phyloP scores from a whole-genome alignment of 495 filamentous ascomycete genomes.

The Penicillium psychrofluorescens region DNA sequence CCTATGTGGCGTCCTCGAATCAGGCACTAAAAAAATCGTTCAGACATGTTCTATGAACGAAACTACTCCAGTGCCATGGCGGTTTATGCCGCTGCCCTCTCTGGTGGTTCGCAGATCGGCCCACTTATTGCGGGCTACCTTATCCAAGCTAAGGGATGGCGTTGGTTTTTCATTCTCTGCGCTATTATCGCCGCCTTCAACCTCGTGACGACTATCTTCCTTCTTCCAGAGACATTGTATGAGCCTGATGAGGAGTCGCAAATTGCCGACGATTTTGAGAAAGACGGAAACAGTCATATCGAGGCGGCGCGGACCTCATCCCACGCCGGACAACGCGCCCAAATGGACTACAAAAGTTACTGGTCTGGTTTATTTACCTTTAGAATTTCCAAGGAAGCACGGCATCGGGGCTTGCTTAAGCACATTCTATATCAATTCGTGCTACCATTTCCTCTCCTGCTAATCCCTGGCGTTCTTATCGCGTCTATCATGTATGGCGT shows the following conservation, averaged over 20 bases:
- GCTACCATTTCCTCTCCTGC: slow-evolving; percentile 26
- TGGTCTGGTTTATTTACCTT: slow-evolving; percentile 22
- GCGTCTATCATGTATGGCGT: slow-evolving; percentile 31
- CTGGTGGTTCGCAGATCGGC: slow-evolving; percentile 27
- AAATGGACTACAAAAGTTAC: slow-evolving; percentile 17
- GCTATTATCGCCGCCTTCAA: slow-evolving; percentile 23
- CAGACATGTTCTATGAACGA: slow-evolving; percentile 30
- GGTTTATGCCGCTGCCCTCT: slow-evolving; percentile 26
- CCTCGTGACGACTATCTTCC: slow-evolving; percentile 20
- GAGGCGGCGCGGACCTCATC: slow-evolving; percentile 9
- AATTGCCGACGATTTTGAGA: slow-evolving; percentile 6
- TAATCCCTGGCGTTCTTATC: slow-evolving; percentile 20
- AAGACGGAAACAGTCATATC: slow-evolving; percentile 9
- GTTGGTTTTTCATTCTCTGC: slow-evolving; percentile 29
- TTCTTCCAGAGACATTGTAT: slow-evolving; percentile 24
- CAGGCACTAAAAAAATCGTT: neutral
- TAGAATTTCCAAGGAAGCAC: slow-evolving; percentile 13
- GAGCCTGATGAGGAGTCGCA: slow-evolving; percentile 13
- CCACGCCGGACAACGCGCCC: slow-evolving; percentile 4
- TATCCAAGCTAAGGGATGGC: slow-evolving; percentile 20
- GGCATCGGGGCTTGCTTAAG: slow-evolving; percentile 10
- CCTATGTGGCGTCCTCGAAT: neutral
- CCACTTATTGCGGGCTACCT: slow-evolving; percentile 27
- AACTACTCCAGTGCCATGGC: slow-evolving; percentile 37
- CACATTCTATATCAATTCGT: slow-evolving; percentile 16